Base-by-base conservation (phyloP, 768 basidiomycete genomes). In the Gloeostereum incarnatum region DNA sequence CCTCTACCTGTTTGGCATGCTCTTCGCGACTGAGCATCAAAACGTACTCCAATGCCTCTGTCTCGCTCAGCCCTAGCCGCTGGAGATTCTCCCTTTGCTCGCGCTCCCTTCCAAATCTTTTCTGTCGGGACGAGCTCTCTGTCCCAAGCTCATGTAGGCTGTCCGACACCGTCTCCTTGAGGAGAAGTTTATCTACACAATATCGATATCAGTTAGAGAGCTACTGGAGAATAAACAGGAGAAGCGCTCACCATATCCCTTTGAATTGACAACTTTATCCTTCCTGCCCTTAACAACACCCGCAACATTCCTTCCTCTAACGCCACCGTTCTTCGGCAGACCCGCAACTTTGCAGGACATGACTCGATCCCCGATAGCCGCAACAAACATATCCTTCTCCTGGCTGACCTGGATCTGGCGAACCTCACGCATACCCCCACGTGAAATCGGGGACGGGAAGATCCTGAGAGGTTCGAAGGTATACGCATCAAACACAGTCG, bases 1-100 rank as follows among this genome's bases (percentile, higher is more conserved):
- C 72, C 14, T 75, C 73, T 5, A 53, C n/a, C 3, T 41, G 23
- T 24, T n/a, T 17, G 27, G 26, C 18, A 40, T 43, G 36, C 52
- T 89, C 84, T 32, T 91, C 88, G 6, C 82, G 75, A 45, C 85
- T 89, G 45, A 90, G 68, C 85, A 90, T 90, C 32, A 91, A 54
- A 0, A 78, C 68, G 47, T 91, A 91, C 49, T 87, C 81, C 19
- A 90, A 60, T 1, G 81, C 84, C 49, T 87, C 87, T 1, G 57
- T 56, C 48, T 91, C 87, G 40, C 68, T 77, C 27, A 90, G 58
- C 2, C 88, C 87, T 3, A 91, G 67, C n/a, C 58, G 56, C 23
- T 74, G 63, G 17, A 89, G 54, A 8, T 69, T 66, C 2, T 63
- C 62, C 9, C 60, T 59, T 44, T 90, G 83, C 45, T 77, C 81